phyloP scores from a whole-genome alignment of 148 eudicot species.

The Vaccinium corymbosum region DNA sequence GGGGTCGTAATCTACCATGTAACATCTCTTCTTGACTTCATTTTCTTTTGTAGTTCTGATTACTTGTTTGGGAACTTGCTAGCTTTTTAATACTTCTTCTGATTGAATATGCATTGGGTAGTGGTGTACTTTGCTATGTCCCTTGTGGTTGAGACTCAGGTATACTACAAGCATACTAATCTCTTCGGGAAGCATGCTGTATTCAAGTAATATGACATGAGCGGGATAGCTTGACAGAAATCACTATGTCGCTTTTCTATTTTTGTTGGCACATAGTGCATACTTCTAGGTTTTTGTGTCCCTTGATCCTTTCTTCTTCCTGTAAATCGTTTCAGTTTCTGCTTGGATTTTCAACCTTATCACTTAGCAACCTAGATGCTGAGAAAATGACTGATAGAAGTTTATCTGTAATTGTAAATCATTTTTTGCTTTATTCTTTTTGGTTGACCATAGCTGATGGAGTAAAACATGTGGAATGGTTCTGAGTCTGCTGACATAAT shows the following conservation, averaged over 20 bases:
- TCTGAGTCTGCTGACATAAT: background rate
- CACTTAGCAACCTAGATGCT: background rate
- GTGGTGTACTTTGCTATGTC: slow-evolving; percentile 4
- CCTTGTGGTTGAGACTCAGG: background rate
- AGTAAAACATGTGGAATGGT: background rate
- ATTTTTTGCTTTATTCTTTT: background rate
- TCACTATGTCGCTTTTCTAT: background rate
- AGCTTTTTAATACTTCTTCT: background rate
- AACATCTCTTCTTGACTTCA: slow-evolving; percentile 23
- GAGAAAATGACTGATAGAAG: background rate
- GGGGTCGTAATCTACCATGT: slow-evolving; percentile 99
- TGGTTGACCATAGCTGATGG: background rate
- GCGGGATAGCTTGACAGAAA: background rate
- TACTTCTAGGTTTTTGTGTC: background rate
- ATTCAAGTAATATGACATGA: background rate
- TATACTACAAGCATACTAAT: background rate
- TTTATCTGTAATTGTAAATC: background rate
- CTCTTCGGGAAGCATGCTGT: background rate
- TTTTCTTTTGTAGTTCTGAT: background rate
- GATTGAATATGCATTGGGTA: background rate
- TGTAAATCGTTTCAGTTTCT: background rate
- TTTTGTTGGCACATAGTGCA: background rate
- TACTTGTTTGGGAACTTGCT: background rate
- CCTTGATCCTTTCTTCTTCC: background rate
- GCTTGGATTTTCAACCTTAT: background rate